These are phyloP conservation scores for Neurospora sp. DNA, from an alignment of 495 filamentous ascomycete genomes.

Conservation along the genomic window DNA sequence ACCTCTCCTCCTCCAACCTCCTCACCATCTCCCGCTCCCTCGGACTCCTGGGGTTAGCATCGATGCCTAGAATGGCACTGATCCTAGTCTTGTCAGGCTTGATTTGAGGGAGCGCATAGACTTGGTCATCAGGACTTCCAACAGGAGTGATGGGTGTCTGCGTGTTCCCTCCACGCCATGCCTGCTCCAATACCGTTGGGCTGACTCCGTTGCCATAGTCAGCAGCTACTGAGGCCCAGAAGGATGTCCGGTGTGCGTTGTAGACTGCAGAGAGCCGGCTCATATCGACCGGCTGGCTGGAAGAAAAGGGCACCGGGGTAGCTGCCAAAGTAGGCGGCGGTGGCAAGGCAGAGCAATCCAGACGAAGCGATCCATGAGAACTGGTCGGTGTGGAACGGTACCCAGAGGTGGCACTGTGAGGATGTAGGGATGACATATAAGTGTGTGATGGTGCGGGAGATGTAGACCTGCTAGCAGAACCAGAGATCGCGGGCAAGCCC, in stretches of 20 bases:
- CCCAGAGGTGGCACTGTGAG: slow-evolving; percentile 17
- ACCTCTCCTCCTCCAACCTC: slow-evolving; percentile 36
- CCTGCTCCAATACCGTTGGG: slow-evolving; percentile 54
- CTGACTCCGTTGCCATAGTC: slow-evolving; percentile 58
- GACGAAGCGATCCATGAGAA: slow-evolving; percentile 30
- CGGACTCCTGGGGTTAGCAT: slow-evolving; percentile 41
- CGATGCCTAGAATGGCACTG: slow-evolving; percentile 43
- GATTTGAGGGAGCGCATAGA: slow-evolving; percentile 16
- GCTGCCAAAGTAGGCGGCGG: slow-evolving; percentile 23
- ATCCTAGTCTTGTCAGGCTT: slow-evolving; percentile 42
- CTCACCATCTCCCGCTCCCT: slow-evolving; percentile 44
- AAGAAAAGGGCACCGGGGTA: slow-evolving; percentile 9
- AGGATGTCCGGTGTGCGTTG: slow-evolving; percentile 54
- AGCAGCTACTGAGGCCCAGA: slow-evolving; percentile 61
- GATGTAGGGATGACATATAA: slow-evolving; percentile 25
- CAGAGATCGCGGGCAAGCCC: slow-evolving; percentile 17
- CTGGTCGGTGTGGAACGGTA: slow-evolving; percentile 21
- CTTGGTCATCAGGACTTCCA: slow-evolving; percentile 33
- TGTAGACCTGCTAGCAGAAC: slow-evolving; percentile 10
- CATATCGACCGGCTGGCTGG: slow-evolving; percentile 47
- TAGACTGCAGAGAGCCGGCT: slow-evolving; percentile 59
- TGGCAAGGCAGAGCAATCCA: slow-evolving; percentile 39
- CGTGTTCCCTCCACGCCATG: slow-evolving; percentile 46
- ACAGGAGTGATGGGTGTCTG: slow-evolving; percentile 38
- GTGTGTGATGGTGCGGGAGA: slow-evolving; percentile 24